Conservation (phyloP, 1,284 basidiomycete species). For the Xerocomus amazonicus region DNA sequence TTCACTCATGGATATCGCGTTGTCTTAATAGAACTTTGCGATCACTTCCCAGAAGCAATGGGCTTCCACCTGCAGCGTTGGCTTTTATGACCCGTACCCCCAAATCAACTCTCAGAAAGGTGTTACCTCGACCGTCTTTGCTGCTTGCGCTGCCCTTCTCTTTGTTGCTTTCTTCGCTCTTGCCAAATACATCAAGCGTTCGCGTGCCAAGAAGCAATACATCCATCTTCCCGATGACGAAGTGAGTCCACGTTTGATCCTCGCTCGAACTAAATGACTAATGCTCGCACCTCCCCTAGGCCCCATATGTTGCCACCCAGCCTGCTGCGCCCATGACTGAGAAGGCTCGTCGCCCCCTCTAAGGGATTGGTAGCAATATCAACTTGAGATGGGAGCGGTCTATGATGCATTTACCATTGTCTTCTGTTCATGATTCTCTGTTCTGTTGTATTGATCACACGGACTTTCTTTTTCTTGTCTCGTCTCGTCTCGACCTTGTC, state of each 20-base stretch:
- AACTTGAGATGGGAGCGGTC: not conserved
- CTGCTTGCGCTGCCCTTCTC: slow-evolving; percentile 44
- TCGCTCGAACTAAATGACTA: slow-evolving; percentile 7
- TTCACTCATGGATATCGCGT: slow-evolving; percentile 6
- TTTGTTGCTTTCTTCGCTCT: slow-evolving; percentile 44
- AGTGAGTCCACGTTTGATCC: slow-evolving; percentile 40
- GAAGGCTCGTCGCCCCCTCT: slow-evolving; percentile 28
- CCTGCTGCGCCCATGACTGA: slow-evolving; percentile 28
- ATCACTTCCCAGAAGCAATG: slow-evolving; percentile 68
- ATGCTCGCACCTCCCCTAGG: slow-evolving; percentile 3
- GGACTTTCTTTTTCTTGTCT: slow-evolving; percentile 15
- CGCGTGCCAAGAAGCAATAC: slow-evolving; percentile 43
- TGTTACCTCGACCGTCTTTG: slow-evolving; percentile 41
- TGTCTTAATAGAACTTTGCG: slow-evolving; percentile 48
- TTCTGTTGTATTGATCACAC: slow-evolving; percentile 24
- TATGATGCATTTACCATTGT: slow-evolving; percentile 9
- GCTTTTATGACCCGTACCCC: slow-evolving; percentile 34
- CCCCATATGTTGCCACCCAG: slow-evolving; percentile 10
- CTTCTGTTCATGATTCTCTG: slow-evolving; percentile 8
- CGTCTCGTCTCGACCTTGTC: slow-evolving; percentile 12
- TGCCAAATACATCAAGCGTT: slow-evolving; percentile 40
- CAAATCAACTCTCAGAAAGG: slow-evolving; percentile 32
- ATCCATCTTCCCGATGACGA: slow-evolving; percentile 55
- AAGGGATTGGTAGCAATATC: slow-evolving; percentile 1
- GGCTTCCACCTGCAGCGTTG: slow-evolving; percentile 52